Evolutionary conservation across 495 filamentous ascomycete species (phyloP), one percentile per base, ranked within the genome.

Genomic region (Penicillium roqueforti): DNA sequence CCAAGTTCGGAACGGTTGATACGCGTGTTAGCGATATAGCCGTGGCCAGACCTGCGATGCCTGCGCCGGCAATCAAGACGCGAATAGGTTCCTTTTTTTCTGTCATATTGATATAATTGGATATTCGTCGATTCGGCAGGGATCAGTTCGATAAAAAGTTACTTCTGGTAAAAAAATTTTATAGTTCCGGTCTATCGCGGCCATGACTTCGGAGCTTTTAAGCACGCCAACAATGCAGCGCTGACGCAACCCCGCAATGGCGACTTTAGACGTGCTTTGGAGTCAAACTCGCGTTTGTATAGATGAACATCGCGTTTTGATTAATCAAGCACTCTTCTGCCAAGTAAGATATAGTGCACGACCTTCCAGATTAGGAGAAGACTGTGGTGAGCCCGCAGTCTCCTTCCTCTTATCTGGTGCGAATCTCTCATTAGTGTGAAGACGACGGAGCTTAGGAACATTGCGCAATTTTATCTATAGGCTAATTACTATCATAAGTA

Each of bases 11-110:
- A 51, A 76, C 57, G 13, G 31, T 31, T 3, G 60, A 54, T 10
- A 63, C 46, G n/a, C 68, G 58, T 18, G 52, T 51, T 1, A 79
- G 62, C 2, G 73, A 71, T 38, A 79, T 74, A 3, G 76, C 75
- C 11, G 71, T 65, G 28, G 71, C 68, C 9, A 80, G 68, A 5
- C 77, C 76, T 8, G 75, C 77, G 28, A 80, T 77, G 14, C 76
- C 77, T 36, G 71, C 74, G 8, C 76, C 77, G 4, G 73, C 62
- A 41, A 80, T 77, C 10, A 75, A 68, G 11, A 80, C 55, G 23
- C 73, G 70, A 41, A 72, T 54, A 1, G 53, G 45, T 9, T 65
- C 29, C 8, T 44, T 37, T n/a, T 51, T 43, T 26, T 39, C 57
- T 4, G 51, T 38, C 62, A 62, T 68, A 4, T 13, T 37, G 34